Evolutionary conservation across 805 yeast species (phyloP).

Genomic region (Saccharomycodes ludwigii): DNA sequence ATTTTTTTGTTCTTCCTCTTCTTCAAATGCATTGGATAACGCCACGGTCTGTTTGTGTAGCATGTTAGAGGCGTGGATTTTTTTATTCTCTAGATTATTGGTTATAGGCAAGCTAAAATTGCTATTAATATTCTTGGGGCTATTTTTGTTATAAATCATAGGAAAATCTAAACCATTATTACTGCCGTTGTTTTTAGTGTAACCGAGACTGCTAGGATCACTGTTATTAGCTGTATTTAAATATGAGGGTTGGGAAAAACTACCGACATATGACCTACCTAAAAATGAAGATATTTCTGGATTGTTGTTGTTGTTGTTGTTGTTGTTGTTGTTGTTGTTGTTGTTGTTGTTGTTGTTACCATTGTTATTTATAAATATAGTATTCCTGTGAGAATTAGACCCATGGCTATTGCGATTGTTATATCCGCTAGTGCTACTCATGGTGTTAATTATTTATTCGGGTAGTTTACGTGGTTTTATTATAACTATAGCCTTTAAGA

Average conservation of each 20-base stretch:
- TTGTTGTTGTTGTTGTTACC: not conserved
- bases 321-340: constrained; percentile 2
- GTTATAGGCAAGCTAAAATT: not conserved
- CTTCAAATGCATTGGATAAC: constrained; percentile 19
- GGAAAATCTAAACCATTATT: not conserved
- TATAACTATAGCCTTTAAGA: too few relatives aligned
- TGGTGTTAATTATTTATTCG: too few relatives aligned
- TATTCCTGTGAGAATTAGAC: not conserved
- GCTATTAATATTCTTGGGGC: constrained; percentile 1
- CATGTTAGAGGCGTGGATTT: constrained; percentile 17
- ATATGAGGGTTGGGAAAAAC: too few relatives aligned
- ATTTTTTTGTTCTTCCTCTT: too few relatives aligned
- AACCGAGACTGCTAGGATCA: too few relatives aligned
- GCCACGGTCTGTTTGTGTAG: constrained; percentile 23
- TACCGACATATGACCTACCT: constrained; percentile 21
- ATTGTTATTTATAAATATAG: not conserved
- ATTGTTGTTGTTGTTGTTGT: not conserved
- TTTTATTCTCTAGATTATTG: constrained; percentile 3
- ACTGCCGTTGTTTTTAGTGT: not conserved
- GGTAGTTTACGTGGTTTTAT: too few relatives aligned
- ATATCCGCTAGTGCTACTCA: not conserved
- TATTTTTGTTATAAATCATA: constrained; percentile 4
- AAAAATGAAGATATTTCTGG: constrained; percentile 7
- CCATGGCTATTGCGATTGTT: not conserved
- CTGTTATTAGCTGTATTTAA: not conserved